phyloP scores from a whole-genome alignment of 192 early-diverging fungal genomes.

The Jimgerdemannia flammicorona region DNA sequence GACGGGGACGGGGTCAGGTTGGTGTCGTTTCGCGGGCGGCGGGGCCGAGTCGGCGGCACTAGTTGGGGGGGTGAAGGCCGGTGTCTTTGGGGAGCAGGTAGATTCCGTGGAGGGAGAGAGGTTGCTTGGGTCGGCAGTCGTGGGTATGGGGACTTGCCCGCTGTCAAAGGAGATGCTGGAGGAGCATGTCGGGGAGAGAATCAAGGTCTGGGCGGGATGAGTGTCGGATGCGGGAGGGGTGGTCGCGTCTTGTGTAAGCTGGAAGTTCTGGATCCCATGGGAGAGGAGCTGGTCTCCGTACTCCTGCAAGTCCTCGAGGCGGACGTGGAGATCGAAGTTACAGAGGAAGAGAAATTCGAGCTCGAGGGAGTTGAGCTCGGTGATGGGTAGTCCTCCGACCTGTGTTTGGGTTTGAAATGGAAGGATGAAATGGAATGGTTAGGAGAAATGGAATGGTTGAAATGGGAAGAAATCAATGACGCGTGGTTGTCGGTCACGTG shows the following conservation, averaged over 20 bases:
- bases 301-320: slow-evolving; percentile 53
- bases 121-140: background rate
- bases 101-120: background rate
- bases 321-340: slow-evolving; percentile 67
- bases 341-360: slow-evolving; percentile 70
- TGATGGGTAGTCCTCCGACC: slow-evolving; percentile 69
- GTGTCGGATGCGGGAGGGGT: background rate
- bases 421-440: too few relatives aligned
- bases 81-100: background rate
- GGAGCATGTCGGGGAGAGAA: background rate
- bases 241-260: background rate
- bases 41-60: background rate
- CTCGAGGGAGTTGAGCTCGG: slow-evolving; percentile 72
- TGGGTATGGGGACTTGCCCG: background rate
- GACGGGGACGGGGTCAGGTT: background rate
- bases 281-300: slow-evolving; percentile 59
- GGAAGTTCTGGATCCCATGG: slow-evolving; percentile 1
- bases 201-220: too few relatives aligned
- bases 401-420: slow-evolving; percentile 12
- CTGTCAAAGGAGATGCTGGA: background rate
- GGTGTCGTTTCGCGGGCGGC: background rate
- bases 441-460: too few relatives aligned
- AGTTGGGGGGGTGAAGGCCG: background rate
- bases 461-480: too few relatives aligned
- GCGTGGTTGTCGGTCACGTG: too few relatives aligned